phyloP scores from a whole-genome alignment of 75 land plant species.

The Pinus tabuliformis region DNA sequence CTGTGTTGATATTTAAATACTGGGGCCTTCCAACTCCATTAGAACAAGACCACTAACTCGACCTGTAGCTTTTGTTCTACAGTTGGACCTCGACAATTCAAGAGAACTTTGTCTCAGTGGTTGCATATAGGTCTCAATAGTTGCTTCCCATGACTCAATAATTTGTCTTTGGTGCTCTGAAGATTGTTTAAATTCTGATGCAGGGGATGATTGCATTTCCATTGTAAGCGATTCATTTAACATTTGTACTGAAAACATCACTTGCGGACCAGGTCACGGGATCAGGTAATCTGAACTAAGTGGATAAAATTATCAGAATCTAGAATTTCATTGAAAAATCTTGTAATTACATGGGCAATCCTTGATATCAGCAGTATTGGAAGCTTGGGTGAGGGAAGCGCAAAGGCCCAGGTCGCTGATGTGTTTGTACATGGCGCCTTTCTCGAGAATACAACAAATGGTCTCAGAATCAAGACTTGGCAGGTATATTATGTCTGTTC shows the following conservation, averaged over 20 bases:
- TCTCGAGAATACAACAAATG: constrained; percentile 64
- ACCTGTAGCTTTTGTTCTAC: neutral
- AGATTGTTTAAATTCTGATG: constrained; percentile 4
- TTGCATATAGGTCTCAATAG: neutral
- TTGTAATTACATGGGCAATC: neutral
- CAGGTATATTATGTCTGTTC: constrained; percentile 45
- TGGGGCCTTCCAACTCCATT: neutral
- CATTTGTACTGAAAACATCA: constrained; percentile 31
- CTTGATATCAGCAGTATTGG: constrained; percentile 55
- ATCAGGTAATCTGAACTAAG: constrained; percentile 30
- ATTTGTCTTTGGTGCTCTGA: neutral
- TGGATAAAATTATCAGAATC: neutral
- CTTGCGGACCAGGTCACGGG: constrained; percentile 55
- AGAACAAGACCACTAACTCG: neutral
- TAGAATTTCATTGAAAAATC: neutral
- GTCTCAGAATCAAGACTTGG: constrained; percentile 91
- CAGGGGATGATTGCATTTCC: constrained; percentile 60
- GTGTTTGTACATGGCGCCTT: constrained; percentile 54
- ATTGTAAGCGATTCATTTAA: constrained; percentile 36
- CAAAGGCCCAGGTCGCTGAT: constrained; percentile 47
- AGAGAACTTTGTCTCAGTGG: neutral
- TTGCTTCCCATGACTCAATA: neutral
- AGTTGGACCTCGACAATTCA: neutral
- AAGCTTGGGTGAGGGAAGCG: constrained; percentile 68
- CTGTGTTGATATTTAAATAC: neutral